A percentile compares a stretch with the other conserved stretches of the same genome.
Evolutionary conservation across 306 rosid genomes (phyloP).

Genomic region (Cicer arietinum): DNA sequence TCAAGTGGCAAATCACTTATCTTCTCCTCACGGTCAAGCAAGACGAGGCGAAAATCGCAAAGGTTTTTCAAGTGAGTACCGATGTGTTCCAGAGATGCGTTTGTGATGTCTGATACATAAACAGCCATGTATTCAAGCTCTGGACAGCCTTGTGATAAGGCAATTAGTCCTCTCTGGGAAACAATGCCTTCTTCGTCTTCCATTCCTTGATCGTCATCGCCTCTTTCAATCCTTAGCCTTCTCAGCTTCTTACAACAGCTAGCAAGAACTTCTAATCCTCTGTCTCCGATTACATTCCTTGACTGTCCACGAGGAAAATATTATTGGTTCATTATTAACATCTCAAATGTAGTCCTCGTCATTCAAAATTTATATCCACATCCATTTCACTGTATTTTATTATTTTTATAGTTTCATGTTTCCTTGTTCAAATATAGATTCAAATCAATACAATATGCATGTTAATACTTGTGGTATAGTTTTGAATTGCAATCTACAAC

Average conservation of each 20-base stretch:
- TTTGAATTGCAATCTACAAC: neutral
- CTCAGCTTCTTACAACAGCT: slow-evolving; percentile 72
- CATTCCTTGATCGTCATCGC: slow-evolving; percentile 90
- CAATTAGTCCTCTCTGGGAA: slow-evolving; percentile 91
- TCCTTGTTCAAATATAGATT: slow-evolving; percentile 11
- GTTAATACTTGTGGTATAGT: neutral
- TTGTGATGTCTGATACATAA: slow-evolving; percentile 88
- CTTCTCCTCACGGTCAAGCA: slow-evolving; percentile 76
- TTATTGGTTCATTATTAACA: slow-evolving; percentile 16
- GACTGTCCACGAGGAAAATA: slow-evolving; percentile 64
- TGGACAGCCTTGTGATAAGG: slow-evolving; percentile 87
- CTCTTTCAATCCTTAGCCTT: slow-evolving; percentile 91
- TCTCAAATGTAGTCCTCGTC: slow-evolving; percentile 31
- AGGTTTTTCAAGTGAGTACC: slow-evolving; percentile 81
- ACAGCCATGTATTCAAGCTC: slow-evolving; percentile 88
- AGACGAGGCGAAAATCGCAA: slow-evolving; percentile 86
- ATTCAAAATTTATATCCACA: slow-evolving; percentile 26
- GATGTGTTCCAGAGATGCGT: slow-evolving; percentile 70
- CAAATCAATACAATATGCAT: neutral
- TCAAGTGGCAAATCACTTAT: slow-evolving; percentile 93
- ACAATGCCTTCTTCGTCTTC: slow-evolving; percentile 91
- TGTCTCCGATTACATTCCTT: slow-evolving; percentile 94
- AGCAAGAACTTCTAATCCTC: slow-evolving; percentile 92
- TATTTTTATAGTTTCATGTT: slow-evolving; percentile 7
- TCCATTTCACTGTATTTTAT: slow-evolving; percentile 20